Conservation (phyloP, 2,329 filamentous ascomycete genomes). For the Cadophora luteo-olivacea region DNA sequence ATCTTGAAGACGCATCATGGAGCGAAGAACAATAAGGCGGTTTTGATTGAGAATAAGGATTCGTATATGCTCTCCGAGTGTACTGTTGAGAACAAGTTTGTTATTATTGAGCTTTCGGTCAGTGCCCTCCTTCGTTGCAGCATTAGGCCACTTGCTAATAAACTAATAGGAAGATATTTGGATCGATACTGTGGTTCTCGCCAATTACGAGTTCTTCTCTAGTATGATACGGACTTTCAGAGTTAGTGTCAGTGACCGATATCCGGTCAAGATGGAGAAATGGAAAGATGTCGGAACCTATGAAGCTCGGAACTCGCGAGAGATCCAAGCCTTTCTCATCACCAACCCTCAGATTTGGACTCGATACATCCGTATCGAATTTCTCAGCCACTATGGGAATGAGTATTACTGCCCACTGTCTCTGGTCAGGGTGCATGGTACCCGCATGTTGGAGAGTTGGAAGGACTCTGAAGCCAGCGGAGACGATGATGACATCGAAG, state of each 20-base stretch:
- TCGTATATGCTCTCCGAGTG: conserved; percentile 98
- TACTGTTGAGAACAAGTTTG: conserved; percentile 84
- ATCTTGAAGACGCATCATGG: conserved; percentile 88
- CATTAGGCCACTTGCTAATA: conserved; percentile 28
- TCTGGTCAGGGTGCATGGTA: conserved; percentile 89
- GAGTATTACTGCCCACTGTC: conserved; percentile 97
- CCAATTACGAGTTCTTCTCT: conserved; percentile 99
- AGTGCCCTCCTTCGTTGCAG: conserved; percentile 57
- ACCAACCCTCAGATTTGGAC: conserved; percentile 96
- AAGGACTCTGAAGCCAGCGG: conserved; percentile 79
- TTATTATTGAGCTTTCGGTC: conserved; percentile 87
- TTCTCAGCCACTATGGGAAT: conserved; percentile 91
- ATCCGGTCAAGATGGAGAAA: conserved; percentile 89
- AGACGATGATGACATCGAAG: conserved; percentile 59
- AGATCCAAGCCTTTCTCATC: conserved; percentile 94
- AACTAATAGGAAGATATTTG: conserved; percentile 60
- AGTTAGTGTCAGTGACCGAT: conserved; percentile 91
- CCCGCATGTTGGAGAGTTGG: conserved; percentile 90
- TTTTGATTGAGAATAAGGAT: conserved; percentile 96
- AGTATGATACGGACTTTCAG: conserved; percentile 93
- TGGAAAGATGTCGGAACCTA: conserved; percentile 91
- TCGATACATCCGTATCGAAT: conserved; percentile 89
- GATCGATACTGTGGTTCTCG: conserved; percentile 94
- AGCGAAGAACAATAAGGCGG: conserved; percentile 85
- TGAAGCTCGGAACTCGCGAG: conserved; percentile 88